Evolutionary conservation across 345 rosid species (phyloP), one percentile per base, ranked within the genome.

Genomic region (Eucalyptus pauciflora): DNA sequence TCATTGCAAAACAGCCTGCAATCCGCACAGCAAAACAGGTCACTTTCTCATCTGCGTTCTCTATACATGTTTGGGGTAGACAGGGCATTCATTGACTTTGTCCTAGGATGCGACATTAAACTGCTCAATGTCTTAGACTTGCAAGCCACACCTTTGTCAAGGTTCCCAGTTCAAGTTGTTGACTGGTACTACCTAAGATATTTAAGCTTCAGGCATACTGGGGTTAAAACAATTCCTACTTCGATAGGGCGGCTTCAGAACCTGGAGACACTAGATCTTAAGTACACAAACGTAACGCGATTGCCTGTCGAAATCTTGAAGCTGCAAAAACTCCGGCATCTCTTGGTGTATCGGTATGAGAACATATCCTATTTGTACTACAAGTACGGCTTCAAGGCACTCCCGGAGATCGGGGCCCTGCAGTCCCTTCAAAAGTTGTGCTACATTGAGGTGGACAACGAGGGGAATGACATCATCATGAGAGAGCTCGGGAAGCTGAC

Each of bases 181-280:
- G 91, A 90, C 12, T 64, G 91, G 48, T 87, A 89, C 5, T 92
- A 88, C 48, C 89, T 94, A 18, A 93, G 51, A 89, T 94, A 93
- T 60, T 87, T 92, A 13, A 92, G 94, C 89, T 90, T 94, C 49
- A 90, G 92, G 89, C 54, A 85, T 50, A 92, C 95, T 5, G 90
- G 87, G 90, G 86, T 94, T n/a, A 88, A 89, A 50, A 67, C 45
- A 17, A 87, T 94, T 79, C 94, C 95, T 9, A 87, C 86, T n/a
- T 89, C 91, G 5, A 93, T 94, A 15, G 90, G 91, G 81, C 91
- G 91, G 92, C 94, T 94, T 76, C 92, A 69, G 48, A 91, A 93
- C 88, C 90, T 94, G 6, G 94, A 93, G 90, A 94, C 94, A 4
- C 81, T 94, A 62, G 94, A 94, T 86, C 92, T 94, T 69, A 94